Base-by-base conservation (phyloP, 2,329 filamentous ascomycete genomes). In the Ceratocystis smalleyi region DNA sequence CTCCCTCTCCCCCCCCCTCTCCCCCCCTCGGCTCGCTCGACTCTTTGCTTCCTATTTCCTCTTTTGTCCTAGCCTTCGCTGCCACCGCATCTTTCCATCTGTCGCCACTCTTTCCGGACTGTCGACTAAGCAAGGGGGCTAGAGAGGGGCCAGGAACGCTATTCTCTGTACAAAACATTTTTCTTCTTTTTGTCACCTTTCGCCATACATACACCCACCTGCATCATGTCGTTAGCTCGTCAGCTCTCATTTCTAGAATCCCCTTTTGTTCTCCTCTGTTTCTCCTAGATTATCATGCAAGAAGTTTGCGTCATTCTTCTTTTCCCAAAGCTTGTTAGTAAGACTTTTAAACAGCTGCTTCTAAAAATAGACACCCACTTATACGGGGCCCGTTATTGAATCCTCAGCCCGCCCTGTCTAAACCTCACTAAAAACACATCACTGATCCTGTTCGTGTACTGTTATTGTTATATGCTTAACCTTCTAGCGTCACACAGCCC, bases 101-200 rank as follows among this genome's bases (percentile, higher is more conserved):
- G 19, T 12, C 45, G 19, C 32, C 32, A 10, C 32, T 35, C 10
- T 35, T 35, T 35, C 32, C 7, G 32, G n/a, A 22, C 49, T 54
- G 49, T 54, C 49, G 19, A 24, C 22, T 5, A 24, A 6, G 2
- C 19, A 61, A 24, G 43, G 22, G 40, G 49, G n/a, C 4, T 32
- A 30, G 57, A 32, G 35, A 19, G 22, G 7, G 27, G 17, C 43
- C 47, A 62, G 63, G 47, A 65, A 15, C 35, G 61, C 61, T 68
- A 65, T 68, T 72, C 65, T 68, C 67, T 67, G 70, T 61, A 65
- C 65, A 67, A 68, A 59, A 67, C 59, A 63, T 64, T 64, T 61
- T 64, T 30, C 68, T 70, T 69, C 68, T 70, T 69, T 68, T 71
- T 68, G 70, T 68, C 68, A 68, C 70, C 71, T 65, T 72, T 72